Conservation (phyloP, 2,329 filamentous ascomycete genomes). For the Botrytis squamosa region DNA sequence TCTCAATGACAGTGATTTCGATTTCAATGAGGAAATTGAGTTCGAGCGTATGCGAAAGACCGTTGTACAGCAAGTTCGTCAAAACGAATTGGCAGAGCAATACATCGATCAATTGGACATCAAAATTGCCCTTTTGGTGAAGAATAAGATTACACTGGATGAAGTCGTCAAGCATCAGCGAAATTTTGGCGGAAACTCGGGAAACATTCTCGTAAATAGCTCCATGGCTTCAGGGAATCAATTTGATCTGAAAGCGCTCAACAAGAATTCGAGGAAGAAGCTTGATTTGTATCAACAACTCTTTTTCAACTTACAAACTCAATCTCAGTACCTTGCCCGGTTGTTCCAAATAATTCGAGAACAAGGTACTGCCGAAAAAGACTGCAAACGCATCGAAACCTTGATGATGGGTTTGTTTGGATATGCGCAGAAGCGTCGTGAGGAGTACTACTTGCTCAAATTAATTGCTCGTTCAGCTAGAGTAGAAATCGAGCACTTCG, state of each 20-base stretch:
- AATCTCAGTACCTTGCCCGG: constrained; percentile 88
- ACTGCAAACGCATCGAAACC: constrained; percentile 87
- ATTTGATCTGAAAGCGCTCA: constrained; percentile 94
- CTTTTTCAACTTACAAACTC: constrained; percentile 95
- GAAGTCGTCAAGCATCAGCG: constrained; percentile 96
- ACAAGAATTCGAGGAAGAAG: constrained; percentile 94
- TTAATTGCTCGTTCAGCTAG: constrained; percentile 77
- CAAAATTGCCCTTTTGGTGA: constrained; percentile 96
- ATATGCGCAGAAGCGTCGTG: constrained; percentile 92
- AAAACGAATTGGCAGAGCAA: constrained; percentile 95
- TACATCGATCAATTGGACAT: constrained; percentile 99
- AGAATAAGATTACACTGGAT: constrained; percentile 98
- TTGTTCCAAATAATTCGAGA: constrained; percentile 84
- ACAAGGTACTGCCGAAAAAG: constrained; percentile 82
- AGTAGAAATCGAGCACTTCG: constrained; percentile 77
- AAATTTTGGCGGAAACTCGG: constrained; percentile 88
- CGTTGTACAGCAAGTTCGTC: constrained; percentile 93
- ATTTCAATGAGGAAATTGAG: constrained; percentile 98
- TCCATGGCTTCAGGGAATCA: constrained; percentile 86
- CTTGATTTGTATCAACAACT: constrained; percentile 95
- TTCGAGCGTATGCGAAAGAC: constrained; percentile 94
- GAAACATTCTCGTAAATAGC: constrained; percentile 81
- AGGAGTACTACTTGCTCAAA: constrained; percentile 95
- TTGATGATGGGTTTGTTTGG: constrained; percentile 96
- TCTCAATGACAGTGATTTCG: constrained; percentile 96